Base-by-base conservation (phyloP, 805 yeast genomes). In the Ogataea siamensis region DNA sequence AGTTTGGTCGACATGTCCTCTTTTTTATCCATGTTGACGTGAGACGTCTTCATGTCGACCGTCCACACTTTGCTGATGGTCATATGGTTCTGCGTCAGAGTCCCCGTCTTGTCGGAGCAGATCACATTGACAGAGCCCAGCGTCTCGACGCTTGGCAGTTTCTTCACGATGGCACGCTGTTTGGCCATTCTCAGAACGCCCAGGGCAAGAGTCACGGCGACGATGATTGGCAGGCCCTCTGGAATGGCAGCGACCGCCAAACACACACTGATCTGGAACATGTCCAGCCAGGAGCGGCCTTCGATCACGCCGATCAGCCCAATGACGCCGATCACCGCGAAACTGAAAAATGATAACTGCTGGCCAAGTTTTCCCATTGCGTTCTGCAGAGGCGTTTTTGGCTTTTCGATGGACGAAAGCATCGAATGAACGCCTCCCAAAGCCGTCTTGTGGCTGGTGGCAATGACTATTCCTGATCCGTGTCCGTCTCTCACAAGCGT, bases 211-310 rank as follows among this genome's bases (percentile, higher is more conserved):
- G 99, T 93, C 7, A 93, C 99, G 5, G 99, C 91, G 27, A 93
- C 99, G 60, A 93, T 93, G 54, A 93, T 93, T 0, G 99, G 99
- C 50, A 93, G 74, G 38, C 99, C 99, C 64, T 93, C 99, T 5
- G 99, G 99, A 52, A 93, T 93, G 3, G 99, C 99, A 34, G 99
- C 99, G 13, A 93, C 99, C 3, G 99, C 99, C 46, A 93, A 71
- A 2, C 97, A 88, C 7, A 93, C 99, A 1, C 96, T 87, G 42
- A 93, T 88, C 62, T 91, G 96, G 66, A 93, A 91, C 97, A 94
- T 93, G 47, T 93, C 98, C 41, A 93, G 73, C 96, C 97, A 89
- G 7, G 85, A 74, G 46, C 95, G 83, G 33, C 99, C 98, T 66
- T 93, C 96, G 32, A 87, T 42, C 14, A 93, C 72, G 42, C 99